phyloP scores from a whole-genome alignment of 129 eudicot species.

The Cynara cardunculus region DNA sequence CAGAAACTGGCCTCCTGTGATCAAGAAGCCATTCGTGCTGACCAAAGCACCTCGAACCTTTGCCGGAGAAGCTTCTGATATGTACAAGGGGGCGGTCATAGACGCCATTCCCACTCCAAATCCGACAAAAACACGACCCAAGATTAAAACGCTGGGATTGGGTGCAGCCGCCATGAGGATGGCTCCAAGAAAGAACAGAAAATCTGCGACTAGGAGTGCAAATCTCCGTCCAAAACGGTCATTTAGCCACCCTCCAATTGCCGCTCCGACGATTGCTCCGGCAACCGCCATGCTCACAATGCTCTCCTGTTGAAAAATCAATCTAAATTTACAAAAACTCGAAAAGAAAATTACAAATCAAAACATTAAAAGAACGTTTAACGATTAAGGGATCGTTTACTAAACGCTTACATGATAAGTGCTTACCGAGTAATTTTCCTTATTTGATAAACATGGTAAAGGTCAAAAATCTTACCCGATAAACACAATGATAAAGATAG shows the following conservation, averaged over 20 bases:
- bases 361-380: too few relatives aligned
- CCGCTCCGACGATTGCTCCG: slow-evolving; percentile 72
- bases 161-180: slow-evolving; percentile 55
- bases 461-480: too few relatives aligned
- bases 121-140: slow-evolving; percentile 61
- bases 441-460: too few relatives aligned
- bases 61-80: slow-evolving; percentile 70
- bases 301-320: slow-evolving; percentile 39
- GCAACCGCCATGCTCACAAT: slow-evolving; percentile 80
- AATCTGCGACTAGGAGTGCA: slow-evolving; percentile 50
- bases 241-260: slow-evolving; percentile 65
- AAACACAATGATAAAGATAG: too few relatives aligned
- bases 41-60: slow-evolving; percentile 61
- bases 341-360: too few relatives aligned
- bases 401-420: too few relatives aligned
- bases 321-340: too few relatives aligned
- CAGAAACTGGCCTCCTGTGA: slow-evolving; percentile 75
- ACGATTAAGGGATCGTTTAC: too few relatives aligned
- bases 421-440: too few relatives aligned
- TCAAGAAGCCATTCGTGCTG: slow-evolving; percentile 64
- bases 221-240: slow-evolving; percentile 54
- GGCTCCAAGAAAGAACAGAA: slow-evolving; percentile 49
- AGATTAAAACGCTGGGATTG: slow-evolving; percentile 42
- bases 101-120: slow-evolving; percentile 77
- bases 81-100: slow-evolving; percentile 67